These are phyloP conservation scores for Ogataea degrootiae DNA, from an alignment of 805 yeast genomes.

Conservation along the genomic window DNA sequence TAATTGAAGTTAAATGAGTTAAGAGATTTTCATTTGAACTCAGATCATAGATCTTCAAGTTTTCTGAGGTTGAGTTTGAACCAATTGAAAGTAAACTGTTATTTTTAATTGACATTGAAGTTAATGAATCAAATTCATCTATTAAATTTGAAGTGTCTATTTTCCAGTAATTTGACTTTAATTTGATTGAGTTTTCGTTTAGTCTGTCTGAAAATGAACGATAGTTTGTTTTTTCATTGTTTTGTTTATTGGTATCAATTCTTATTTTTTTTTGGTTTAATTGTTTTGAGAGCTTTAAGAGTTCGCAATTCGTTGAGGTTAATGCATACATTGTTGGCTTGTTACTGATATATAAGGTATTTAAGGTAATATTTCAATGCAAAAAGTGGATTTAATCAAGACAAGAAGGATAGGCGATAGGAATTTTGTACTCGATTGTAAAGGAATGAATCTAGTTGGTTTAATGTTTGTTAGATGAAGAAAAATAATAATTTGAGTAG, in stretches of 20 bases:
- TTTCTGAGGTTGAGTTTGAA: conserved; percentile 40
- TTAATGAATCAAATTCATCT: conserved; percentile 26
- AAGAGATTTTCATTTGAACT: conserved; percentile 36
- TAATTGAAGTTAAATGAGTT: conserved; percentile 55
- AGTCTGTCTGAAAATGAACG: conserved; percentile 4
- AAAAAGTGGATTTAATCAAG: too few relatives aligned
- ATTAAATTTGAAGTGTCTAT: conserved; percentile 15
- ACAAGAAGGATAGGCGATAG: too few relatives aligned
- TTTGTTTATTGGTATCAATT: neutral
- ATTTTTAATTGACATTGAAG: conserved; percentile 35
- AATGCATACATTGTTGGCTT: too few relatives aligned
- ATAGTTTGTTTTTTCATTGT: neutral
- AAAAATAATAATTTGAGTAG: too few relatives aligned
- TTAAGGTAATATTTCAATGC: too few relatives aligned
- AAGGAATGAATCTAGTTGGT: too few relatives aligned
- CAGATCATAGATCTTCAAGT: conserved; percentile 48
- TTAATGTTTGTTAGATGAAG: too few relatives aligned
- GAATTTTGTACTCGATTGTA: too few relatives aligned
- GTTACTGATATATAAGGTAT: too few relatives aligned
- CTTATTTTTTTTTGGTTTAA: conserved; percentile 2
- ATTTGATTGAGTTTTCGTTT: conserved; percentile 13
- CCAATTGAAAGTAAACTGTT: conserved; percentile 44
- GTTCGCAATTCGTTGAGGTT: conserved; percentile 3
- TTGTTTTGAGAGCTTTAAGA: conserved; percentile 7
- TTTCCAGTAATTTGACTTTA: conserved; percentile 33